phyloP scores from a whole-genome alignment of 306 rosid species.

The Quillaja saponaria region DNA sequence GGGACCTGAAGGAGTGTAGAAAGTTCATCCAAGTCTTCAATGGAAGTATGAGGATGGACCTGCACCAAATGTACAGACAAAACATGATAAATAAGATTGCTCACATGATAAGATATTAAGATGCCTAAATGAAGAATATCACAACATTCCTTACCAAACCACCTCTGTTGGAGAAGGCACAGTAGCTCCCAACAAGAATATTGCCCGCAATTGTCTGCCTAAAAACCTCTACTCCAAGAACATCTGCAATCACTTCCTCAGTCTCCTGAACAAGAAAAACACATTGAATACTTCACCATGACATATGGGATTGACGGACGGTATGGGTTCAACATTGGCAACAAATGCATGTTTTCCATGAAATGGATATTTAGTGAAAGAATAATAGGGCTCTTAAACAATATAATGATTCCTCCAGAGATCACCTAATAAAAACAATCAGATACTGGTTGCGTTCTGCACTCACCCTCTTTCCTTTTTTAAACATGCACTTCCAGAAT shows the following conservation, averaged over 20 bases:
- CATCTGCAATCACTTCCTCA: slow-evolving; percentile 90
- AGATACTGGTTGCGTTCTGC: too few relatives aligned
- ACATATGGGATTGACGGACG: slow-evolving; percentile 1
- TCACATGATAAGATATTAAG: background rate
- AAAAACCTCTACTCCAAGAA: slow-evolving; percentile 95
- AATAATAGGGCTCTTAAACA: background rate
- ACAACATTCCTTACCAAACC: slow-evolving; percentile 68
- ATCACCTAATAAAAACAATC: too few relatives aligned
- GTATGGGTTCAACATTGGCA: background rate
- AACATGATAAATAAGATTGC: background rate
- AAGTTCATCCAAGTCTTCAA: slow-evolving; percentile 89
- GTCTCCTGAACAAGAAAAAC: slow-evolving; percentile 63
- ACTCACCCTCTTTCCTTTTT: too few relatives aligned
- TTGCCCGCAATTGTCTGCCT: slow-evolving; percentile 94
- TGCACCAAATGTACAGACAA: slow-evolving; percentile 35
- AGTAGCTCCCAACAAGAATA: slow-evolving; percentile 86
- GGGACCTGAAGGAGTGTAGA: slow-evolving; percentile 97
- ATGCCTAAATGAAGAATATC: slow-evolving; percentile 1
- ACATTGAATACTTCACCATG: slow-evolving; percentile 18
- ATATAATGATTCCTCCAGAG: slow-evolving; percentile 1
- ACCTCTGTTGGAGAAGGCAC: slow-evolving; percentile 84
- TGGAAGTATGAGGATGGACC: slow-evolving; percentile 94
- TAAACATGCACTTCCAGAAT: too few relatives aligned
- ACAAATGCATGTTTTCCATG: background rate
- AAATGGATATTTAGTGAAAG: background rate